Evolutionary conservation across 805 yeast species (phyloP), one percentile per base, ranked within the genome.

Genomic region (Saccharomycopsis olivae): DNA sequence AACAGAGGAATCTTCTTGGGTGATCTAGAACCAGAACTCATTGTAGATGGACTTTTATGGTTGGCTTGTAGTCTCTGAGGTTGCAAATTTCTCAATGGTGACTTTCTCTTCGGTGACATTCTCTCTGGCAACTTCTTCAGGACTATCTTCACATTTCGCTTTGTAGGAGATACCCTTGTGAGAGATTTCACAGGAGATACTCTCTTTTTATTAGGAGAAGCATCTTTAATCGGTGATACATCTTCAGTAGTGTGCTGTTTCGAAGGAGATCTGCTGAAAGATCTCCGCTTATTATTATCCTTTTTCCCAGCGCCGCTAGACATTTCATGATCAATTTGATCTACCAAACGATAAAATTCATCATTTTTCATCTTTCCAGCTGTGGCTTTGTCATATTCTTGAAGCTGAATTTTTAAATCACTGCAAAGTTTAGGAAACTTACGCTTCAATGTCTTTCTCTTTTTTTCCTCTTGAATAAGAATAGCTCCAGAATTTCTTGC

Each of bases 401-500:
- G 43, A 3, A 84, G 50, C 36, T 69, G 69, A 1, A 46, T 31
- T 44, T 68, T 70, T 35, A 89, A 57, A 1, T 65, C 70, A 3
- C 61, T 57, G 8, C 84, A 59, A 0, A 81, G 64, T 28, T 65
- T 62, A 0, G 97, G 97, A 49, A 84, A 61, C 49, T 71, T 71
- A 52, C 75, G 74, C n/a, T 71, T 60, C 5, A 88, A 65, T 39
- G 71, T 69, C 49, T 79, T 79, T 40, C 96, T 64, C 29, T 76
- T 64, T 52, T 69, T 78, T 54, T 87, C 96, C 54, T 89, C 98
- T 42, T 79, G 71, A 42, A 82, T 65, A 43, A 89, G 61, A 18
- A 88, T 78, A 45, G 77, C 78, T 47, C 89, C 88, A 2, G 87
- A 79, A 50, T 81, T 78, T 52, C 83, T 73, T 47, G 80, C 73